These are phyloP conservation scores for Metarhizium brunneum DNA, from an alignment of 2,329 filamentous ascomycete genomes.

Conservation along the genomic window DNA sequence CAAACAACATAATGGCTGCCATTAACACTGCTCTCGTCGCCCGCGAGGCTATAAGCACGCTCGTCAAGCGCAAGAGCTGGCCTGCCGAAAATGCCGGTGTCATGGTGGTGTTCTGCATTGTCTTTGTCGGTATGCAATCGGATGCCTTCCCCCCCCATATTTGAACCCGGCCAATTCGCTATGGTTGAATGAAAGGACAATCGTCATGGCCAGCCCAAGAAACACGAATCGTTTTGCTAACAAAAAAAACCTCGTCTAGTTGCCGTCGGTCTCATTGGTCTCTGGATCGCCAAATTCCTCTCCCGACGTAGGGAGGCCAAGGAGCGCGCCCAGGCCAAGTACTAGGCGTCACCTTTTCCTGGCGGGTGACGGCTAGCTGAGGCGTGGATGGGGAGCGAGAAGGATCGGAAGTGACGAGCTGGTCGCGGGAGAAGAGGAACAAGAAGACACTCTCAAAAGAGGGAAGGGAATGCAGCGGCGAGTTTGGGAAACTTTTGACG, in stretches of 20 bases:
- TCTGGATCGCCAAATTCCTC: conserved; percentile 23
- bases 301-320: conserved; percentile 18
- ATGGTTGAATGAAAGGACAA: neutral
- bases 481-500: neutral
- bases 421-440: neutral
- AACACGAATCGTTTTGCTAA: neutral
- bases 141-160: neutral
- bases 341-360: conserved; percentile 9
- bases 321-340: conserved; percentile 19
- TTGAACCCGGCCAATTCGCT: neutral
- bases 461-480: neutral
- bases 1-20: conserved; percentile 29
- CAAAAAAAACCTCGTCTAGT: conserved; percentile 17
- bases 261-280: conserved; percentile 19
- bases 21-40: conserved; percentile 25
- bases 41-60: conserved; percentile 27
- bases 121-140: conserved; percentile 26
- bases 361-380: neutral
- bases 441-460: too few species aligned
- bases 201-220: too few species aligned
- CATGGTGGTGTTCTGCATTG: conserved; percentile 34
- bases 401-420: neutral
- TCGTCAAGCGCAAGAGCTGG: conserved; percentile 33
- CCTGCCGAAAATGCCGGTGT: conserved; percentile 28
- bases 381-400: neutral